These are phyloP conservation scores for Boletus subcaerulescens DNA, from an alignment of 768 basidiomycete species.

Conservation along the genomic window DNA sequence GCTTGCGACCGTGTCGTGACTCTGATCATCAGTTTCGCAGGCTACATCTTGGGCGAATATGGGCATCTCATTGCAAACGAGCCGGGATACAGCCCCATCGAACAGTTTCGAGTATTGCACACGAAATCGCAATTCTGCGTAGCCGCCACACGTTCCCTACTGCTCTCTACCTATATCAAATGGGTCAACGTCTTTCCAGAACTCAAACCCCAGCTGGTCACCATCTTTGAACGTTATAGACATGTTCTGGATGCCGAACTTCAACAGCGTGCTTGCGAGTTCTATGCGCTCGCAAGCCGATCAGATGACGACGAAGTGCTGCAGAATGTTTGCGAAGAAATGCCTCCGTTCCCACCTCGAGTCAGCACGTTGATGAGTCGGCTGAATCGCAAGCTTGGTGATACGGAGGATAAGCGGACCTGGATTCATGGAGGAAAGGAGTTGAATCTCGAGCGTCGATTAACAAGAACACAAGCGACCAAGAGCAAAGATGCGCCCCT, in stretches of 20 bases:
- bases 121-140: constrained; percentile 94
- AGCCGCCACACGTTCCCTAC: constrained; percentile 85
- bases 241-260: constrained; percentile 96
- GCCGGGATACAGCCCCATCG: constrained; percentile 85
- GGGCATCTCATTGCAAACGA: constrained; percentile 98
- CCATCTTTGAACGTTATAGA: constrained; percentile 96
- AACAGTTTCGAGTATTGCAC: constrained; percentile 92
- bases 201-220: constrained; percentile 90
- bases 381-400: constrained; percentile 84
- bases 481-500: constrained; percentile 31
- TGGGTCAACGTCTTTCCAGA: constrained; percentile 99
- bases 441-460: constrained; percentile 75
- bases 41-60: constrained; percentile 97
- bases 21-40: constrained; percentile 38
- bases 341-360: constrained; percentile 97
- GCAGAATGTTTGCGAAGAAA: constrained; percentile 95
- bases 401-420: constrained; percentile 92
- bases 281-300: constrained; percentile 80
- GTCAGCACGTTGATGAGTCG: constrained; percentile 86
- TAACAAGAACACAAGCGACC: constrained; percentile 51
- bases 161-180: constrained; percentile 97
- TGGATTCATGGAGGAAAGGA: constrained; percentile 97
- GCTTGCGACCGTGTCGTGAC: not conserved
- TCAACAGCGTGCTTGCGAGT: constrained; percentile 98
- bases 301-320: constrained; percentile 90